Conservation (phyloP, 2,329 filamentous ascomycete genomes). For the Pseudogymnoascus sp. region DNA sequence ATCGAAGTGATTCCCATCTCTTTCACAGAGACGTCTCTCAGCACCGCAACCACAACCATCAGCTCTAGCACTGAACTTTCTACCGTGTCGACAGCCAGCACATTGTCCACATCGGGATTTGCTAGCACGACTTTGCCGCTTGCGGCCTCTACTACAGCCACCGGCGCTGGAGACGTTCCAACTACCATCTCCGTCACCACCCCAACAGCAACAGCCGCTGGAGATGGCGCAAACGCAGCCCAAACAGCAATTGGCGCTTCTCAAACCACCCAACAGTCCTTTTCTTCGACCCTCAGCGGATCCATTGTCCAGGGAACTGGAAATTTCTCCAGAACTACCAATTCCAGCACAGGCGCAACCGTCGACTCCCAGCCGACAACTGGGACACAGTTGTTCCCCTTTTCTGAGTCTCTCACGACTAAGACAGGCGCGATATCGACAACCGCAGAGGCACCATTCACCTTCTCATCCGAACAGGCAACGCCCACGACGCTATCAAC, state of each 20-base stretch:
- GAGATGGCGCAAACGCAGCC: background rate
- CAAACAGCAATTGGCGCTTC: background rate
- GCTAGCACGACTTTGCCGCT: background rate
- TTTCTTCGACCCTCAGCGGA: background rate
- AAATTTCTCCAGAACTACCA: background rate
- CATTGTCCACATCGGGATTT: background rate
- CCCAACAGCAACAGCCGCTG: slow-evolving; percentile 8
- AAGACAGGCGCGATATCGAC: background rate
- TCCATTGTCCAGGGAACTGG: background rate
- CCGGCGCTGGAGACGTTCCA: background rate
- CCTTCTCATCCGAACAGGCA: background rate
- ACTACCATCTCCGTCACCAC: background rate
- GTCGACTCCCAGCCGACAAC: background rate
- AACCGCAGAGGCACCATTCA: background rate
- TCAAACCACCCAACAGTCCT: background rate
- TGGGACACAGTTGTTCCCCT: background rate
- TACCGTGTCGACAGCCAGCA: background rate
- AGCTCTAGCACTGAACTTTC: background rate
- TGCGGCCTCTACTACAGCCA: background rate
- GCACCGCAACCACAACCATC: background rate
- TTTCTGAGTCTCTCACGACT: background rate
- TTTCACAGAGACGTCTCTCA: background rate
- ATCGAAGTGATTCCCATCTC: background rate
- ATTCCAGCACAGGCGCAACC: background rate
- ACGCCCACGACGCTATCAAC: background rate